These are phyloP conservation scores for Handroanthus guayacan DNA, from an alignment of 257 asterid genomes.

Conservation along the genomic window DNA sequence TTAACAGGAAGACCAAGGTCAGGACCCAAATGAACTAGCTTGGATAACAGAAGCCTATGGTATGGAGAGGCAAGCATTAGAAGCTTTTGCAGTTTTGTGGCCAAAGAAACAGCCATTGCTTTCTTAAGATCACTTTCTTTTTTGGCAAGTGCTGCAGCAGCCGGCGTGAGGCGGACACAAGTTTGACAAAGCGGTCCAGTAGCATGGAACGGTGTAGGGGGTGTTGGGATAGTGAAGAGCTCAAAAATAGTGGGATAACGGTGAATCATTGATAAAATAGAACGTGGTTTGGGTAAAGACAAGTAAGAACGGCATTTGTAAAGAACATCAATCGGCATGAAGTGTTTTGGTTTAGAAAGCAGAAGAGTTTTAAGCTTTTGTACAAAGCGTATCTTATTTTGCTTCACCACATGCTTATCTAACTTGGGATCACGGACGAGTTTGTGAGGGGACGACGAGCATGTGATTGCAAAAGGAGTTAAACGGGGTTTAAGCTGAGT, in stretches of 20 bases:
- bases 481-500: background rate
- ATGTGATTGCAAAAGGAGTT: slow-evolving; percentile 35
- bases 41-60: slow-evolving; percentile 70
- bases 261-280: slow-evolving; percentile 69
- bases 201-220: slow-evolving; percentile 67
- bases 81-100: slow-evolving; percentile 78
- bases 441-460: slow-evolving; percentile 72
- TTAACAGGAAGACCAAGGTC: slow-evolving; percentile 86
- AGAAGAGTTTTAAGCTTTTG: slow-evolving; percentile 85
- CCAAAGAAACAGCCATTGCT: slow-evolving; percentile 54
- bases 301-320: slow-evolving; percentile 78
- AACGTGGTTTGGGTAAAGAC: slow-evolving; percentile 62
- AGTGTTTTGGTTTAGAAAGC: slow-evolving; percentile 89
- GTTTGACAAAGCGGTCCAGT: slow-evolving; percentile 69
- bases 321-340: slow-evolving; percentile 67
- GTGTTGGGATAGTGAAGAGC: slow-evolving; percentile 72
- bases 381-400: slow-evolving; percentile 76
- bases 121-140: slow-evolving; percentile 68
- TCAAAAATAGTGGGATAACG: slow-evolving; percentile 91
- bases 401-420: slow-evolving; percentile 79
- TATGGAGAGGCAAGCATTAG: slow-evolving; percentile 86
- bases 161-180: slow-evolving; percentile 91
- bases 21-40: slow-evolving; percentile 82
- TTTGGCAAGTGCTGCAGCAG: slow-evolving; percentile 68
- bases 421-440: slow-evolving; percentile 75